Base-by-base conservation (phyloP, 2,329 filamentous ascomycete species). In the Penicillium rolfsii region DNA sequence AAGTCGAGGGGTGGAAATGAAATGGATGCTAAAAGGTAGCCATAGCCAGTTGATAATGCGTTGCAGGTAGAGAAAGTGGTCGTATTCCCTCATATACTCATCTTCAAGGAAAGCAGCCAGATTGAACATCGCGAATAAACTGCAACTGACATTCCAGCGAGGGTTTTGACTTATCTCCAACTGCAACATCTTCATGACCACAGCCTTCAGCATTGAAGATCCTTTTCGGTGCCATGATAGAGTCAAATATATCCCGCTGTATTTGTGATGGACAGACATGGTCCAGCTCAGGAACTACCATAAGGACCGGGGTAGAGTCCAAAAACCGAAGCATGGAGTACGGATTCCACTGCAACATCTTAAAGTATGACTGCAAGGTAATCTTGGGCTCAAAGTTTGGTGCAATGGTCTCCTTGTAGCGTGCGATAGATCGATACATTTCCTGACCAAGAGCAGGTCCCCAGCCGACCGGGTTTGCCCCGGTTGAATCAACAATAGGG, bases 391-490 rank as follows among this genome's bases (percentile, higher is more conserved):
- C 62, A 57, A 65, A 53, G 54, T 63, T 60, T 19, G 59, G 62
- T 4, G 55, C 60, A 53, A 45, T 57, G 19, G 49, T 66, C 45
- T 57, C 33, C 33, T 35, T 35, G 33, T 62, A 16, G 61, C 64
- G 14, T 35, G 33, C 63, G 57, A 30, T 26, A 66, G 62, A 19
- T 67, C 60, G 28, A 52, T 55, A n/a, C 49, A 43, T n/a, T 57
- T 53, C 12, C 69, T 61, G 50, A 14, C 68, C 71, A 55, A 79
- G 33, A 35, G 33, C 33, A 35, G 33, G 33, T 35, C 33, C 33
- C 33, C 33, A 71, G 12, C 77, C 77, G 1, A 70, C 73, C 2
- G 76, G 74, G 53, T 78, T 77, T 56, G 77, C 59, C 7, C 77
- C 79, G 11, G 71, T 62, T 30, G 66, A 67, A 14, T 68, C 77